Evolutionary conservation across 1,284 basidiomycete genomes (phyloP), one percentile per base, ranked within the genome.

Genomic region (Porodaedalea pini): DNA sequence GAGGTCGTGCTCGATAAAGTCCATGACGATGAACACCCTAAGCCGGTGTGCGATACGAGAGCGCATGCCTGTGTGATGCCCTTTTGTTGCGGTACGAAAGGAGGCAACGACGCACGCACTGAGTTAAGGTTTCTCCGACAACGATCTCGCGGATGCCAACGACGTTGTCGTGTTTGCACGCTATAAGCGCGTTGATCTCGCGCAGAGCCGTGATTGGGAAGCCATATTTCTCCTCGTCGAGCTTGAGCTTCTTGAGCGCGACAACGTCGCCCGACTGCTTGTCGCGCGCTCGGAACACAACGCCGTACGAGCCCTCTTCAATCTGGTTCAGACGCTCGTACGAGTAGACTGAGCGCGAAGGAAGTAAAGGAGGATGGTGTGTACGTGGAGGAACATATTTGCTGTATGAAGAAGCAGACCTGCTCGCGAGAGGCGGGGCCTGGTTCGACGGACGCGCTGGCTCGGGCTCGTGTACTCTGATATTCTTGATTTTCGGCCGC

Each of bases 1-100:
- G 68, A 99, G 86, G 71, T 99, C 96, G 71, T 99, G 97, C 73
- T 99, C 97, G 69, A 99, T 95, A 69, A 99, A 99, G 68, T 98
- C 96, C 94, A 98, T 98, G 31, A 98, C 95, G 61, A 99, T 94
- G 73, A 94, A 99, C 55, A 98, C 93, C 77, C 93, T 95, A 77
- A 54, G 61, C 61, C 62, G 34, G 21, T 17, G 19, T 25, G 15
- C 34, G 27, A 25, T 49, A 23, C 19, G 17, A 49, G 36, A 45
- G 27, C 37, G 53, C 21, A 25, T 43, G 21, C 57, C 57, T 59
- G 57, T 59, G 57, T 59, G 57, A 59, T 55, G 57, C 57, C 32
- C 34, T 34, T 52, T 53, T 50, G 57, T 57, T 27, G 43, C 27
- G 51, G 56, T 23, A 51, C 23, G 36, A 29, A 55, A 37, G 36